Evolutionary conservation across 495 filamentous ascomycete genomes (phyloP).

Genomic region (Xeromyces bisporus): DNA sequence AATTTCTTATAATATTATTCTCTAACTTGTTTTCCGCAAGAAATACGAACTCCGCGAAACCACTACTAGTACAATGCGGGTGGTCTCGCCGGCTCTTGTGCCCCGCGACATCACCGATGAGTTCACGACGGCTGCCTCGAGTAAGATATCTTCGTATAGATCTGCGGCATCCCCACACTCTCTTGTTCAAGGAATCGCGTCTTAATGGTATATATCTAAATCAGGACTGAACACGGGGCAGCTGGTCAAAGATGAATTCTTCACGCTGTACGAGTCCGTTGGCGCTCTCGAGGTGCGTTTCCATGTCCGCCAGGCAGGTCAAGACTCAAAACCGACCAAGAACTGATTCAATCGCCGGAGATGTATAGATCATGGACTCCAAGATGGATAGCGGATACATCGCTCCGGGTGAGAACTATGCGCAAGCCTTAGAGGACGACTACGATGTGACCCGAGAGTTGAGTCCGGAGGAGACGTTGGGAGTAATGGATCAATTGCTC

Average conservation of each 20-base stretch:
- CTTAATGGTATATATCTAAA: neutral
- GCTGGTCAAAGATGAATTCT: constrained; percentile 83
- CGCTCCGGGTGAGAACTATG: constrained; percentile 47
- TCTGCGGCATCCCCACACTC: neutral
- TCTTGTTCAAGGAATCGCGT: neutral
- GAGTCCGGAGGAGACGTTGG: constrained; percentile 63
- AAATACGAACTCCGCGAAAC: too few relatives aligned
- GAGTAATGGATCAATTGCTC: constrained; percentile 86
- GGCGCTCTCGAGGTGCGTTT: constrained; percentile 75
- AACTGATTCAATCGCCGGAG: neutral
- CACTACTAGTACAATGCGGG: too few relatives aligned
- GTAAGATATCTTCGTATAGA: constrained; percentile 27
- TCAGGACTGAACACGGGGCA: constrained; percentile 61
- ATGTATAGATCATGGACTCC: constrained; percentile 80
- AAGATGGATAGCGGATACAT: constrained; percentile 95
- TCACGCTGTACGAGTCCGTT: constrained; percentile 87
- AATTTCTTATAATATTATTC: too few relatives aligned
- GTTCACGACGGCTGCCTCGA: constrained; percentile 51
- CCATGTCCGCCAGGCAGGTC: constrained; percentile 2
- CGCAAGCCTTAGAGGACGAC: constrained; percentile 50
- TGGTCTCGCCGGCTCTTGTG: constrained; percentile 29
- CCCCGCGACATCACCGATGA: constrained; percentile 62
- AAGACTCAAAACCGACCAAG: too few relatives aligned
- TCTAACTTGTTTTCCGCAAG: too few relatives aligned
- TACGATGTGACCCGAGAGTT: constrained; percentile 63